Evolutionary conservation across 192 early-diverging fungal species (phyloP).

Genomic region (Coemansia sp.): DNA sequence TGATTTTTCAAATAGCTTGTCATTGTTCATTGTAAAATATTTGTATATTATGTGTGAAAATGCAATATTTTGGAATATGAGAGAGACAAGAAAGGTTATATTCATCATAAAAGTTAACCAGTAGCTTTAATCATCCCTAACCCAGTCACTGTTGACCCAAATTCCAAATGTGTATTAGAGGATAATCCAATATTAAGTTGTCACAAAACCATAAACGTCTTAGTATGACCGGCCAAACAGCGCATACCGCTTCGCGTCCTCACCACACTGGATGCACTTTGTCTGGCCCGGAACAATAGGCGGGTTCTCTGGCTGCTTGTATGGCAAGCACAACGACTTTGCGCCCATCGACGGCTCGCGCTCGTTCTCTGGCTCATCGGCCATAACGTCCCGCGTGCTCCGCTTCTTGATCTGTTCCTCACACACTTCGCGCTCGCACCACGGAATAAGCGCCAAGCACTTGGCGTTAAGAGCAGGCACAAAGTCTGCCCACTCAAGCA

Average conservation of each 20-base stretch:
- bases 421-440: conserved; percentile 90
- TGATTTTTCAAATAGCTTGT: no score
- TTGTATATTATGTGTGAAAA: no score
- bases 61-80: no score
- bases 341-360: conserved; percentile 99
- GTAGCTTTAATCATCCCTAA: no score
- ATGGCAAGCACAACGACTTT: conserved; percentile 97
- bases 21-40: no score
- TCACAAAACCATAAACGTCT: no score
- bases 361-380: conserved; percentile 85
- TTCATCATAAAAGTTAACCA: no score
- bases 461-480: conserved; percentile 87
- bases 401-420: conserved; percentile 97
- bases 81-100: no score
- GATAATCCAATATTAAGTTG: no score
- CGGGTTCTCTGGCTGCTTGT: conserved; percentile 84
- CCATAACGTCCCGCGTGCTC: conserved; percentile 64
- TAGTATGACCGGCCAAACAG: conserved; percentile 87
- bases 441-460: conserved; percentile 86
- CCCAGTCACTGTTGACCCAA: no score
- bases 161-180: no score
- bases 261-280: conserved; percentile 82
- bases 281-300: conserved; percentile 79
- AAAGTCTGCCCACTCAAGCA: conserved; percentile 92
- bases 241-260: conserved; percentile 75